A percentile compares a stretch with the other conserved stretches of the same genome.
Conservation (phyloP, 2,329 filamentous ascomycete genomes). For the Elsinoe fawcettii region DNA sequence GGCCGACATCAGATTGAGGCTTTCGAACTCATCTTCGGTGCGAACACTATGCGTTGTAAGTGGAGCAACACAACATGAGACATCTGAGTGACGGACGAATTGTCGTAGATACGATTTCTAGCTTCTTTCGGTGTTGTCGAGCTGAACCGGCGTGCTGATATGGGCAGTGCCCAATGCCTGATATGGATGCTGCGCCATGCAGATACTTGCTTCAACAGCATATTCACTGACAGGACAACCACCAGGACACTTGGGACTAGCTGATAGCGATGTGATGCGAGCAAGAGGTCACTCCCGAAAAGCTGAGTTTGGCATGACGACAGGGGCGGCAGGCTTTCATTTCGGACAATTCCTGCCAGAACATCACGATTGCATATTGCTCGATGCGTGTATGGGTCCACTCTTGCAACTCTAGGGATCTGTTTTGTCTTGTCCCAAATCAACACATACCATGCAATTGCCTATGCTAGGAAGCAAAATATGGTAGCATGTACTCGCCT, state of each 20-base stretch:
- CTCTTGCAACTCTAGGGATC: no score
- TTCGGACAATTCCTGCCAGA: no score
- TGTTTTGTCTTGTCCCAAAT: no score
- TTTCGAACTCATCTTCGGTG: slow-evolving; percentile 40
- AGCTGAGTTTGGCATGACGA: no score
- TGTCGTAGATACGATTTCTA: slow-evolving; percentile 19
- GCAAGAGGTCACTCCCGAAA: no score
- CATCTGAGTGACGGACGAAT: slow-evolving; percentile 12
- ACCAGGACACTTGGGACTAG: no score
- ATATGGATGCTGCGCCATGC: not conserved
- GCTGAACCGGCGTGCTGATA: slow-evolving; percentile 12
- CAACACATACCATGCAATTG: no score
- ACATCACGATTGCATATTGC: no score
- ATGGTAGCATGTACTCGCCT: not conserved
- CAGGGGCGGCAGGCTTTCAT: no score
- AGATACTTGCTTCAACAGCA: not conserved
- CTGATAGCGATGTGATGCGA: no score
- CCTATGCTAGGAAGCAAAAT: no score
- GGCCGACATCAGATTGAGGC: slow-evolving; percentile 41
- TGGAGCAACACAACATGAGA: not conserved
- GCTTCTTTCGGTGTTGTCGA: slow-evolving; percentile 17
- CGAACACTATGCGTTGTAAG: slow-evolving; percentile 31
- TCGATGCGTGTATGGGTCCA: no score
- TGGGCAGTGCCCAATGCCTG: not conserved
- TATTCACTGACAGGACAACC: not conserved